Percentiles rank a stretch among this genome's conserved stretches.
These are phyloP conservation scores for Coniochaeta sp. DNA, from an alignment of 2,329 filamentous ascomycete species.

Conservation along the genomic window DNA sequence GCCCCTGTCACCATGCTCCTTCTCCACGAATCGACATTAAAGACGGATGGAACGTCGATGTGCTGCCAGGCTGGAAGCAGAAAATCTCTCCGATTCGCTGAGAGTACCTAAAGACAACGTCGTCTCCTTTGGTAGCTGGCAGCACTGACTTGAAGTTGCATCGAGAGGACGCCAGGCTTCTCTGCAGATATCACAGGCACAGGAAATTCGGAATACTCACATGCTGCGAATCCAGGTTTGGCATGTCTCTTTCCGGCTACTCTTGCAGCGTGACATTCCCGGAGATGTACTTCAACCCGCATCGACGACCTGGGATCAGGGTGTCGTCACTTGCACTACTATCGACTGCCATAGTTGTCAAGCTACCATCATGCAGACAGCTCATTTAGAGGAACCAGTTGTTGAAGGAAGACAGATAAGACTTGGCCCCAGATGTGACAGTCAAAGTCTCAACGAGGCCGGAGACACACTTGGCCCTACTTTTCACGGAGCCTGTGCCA, in stretches of 20 bases:
- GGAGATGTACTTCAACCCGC: background rate
- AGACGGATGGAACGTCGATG: background rate
- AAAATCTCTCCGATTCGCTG: background rate
- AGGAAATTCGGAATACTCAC: background rate
- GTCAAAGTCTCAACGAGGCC: too few relatives aligned
- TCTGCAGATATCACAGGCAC: background rate
- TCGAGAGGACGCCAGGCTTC: background rate
- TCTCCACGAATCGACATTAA: background rate
- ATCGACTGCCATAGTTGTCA: background rate
- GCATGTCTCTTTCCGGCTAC: background rate
- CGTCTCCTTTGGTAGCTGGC: background rate
- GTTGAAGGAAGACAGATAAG: too few relatives aligned
- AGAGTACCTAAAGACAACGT: background rate
- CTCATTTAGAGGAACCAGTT: background rate
- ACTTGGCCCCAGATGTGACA: too few relatives aligned
- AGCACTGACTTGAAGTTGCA: background rate
- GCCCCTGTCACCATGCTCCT: background rate
- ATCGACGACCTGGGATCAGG: background rate
- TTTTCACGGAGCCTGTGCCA: too few relatives aligned
- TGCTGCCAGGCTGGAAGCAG: background rate
- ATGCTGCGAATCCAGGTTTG: background rate
- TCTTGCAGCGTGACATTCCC: background rate
- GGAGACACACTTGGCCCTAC: too few relatives aligned
- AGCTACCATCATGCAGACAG: background rate
- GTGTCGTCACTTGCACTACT: background rate